A percentile compares a stretch with the other conserved stretches of the same genome.
Evolutionary conservation across 148 eudicot species (phyloP).

Genomic region (Camellia japonica): DNA sequence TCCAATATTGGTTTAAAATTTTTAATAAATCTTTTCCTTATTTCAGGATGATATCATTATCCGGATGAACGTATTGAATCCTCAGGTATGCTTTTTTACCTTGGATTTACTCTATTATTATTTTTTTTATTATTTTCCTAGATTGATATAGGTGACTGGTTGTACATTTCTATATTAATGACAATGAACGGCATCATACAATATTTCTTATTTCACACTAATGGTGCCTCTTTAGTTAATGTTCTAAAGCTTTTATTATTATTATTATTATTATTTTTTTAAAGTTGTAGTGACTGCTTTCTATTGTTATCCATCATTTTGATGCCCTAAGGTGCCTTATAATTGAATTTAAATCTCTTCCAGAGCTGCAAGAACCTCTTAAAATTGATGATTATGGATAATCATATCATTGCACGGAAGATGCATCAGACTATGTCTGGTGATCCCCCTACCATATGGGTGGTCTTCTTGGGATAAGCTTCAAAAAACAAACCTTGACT

Average conservation of each 20-base stretch:
- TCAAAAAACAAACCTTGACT: slow-evolving; percentile 42
- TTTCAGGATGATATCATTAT: slow-evolving; percentile 63
- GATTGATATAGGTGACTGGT: background rate
- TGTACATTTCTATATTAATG: background rate
- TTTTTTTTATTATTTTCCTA: too few relatives aligned
- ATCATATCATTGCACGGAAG: slow-evolving; percentile 63
- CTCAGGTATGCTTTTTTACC: slow-evolving; percentile 58
- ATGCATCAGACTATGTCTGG: slow-evolving; percentile 53
- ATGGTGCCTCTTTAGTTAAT: too few relatives aligned
- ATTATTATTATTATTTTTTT: too few relatives aligned
- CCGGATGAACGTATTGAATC: slow-evolving; percentile 72
- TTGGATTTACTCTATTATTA: too few relatives aligned
- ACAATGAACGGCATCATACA: background rate
- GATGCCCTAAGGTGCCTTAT: background rate
- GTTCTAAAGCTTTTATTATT: too few relatives aligned
- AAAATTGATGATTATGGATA: slow-evolving; percentile 71
- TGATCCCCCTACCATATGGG: slow-evolving; percentile 58
- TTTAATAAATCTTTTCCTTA: slow-evolving; percentile 10
- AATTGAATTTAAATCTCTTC: slow-evolving; percentile 12
- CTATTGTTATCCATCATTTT: background rate
- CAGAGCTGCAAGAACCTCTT: slow-evolving; percentile 79
- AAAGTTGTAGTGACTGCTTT: background rate
- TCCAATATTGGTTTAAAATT: background rate
- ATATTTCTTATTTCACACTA: background rate
- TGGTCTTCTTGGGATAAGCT: slow-evolving; percentile 41